A percentile compares a stretch with the other conserved stretches of the same genome.
Evolutionary conservation across 1,139 yeast genomes (phyloP).

Genomic region (Williopsis jadinii): DNA sequence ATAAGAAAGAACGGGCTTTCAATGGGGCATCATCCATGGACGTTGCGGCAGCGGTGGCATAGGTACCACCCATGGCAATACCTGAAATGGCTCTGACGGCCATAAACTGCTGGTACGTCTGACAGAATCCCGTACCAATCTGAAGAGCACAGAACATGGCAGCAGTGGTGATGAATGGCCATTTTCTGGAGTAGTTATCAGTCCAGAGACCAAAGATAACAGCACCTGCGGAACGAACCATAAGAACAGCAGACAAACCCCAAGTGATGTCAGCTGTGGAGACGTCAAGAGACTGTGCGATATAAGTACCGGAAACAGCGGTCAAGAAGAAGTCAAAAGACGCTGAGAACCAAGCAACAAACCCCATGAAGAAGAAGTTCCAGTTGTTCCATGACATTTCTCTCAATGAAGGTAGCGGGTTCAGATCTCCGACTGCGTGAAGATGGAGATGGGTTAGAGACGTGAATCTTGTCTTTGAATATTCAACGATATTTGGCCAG

Average conservation of each 20-base stretch:
- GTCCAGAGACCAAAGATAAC: constrained; percentile 46
- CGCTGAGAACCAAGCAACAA: constrained; percentile 46
- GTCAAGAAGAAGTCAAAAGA: constrained; percentile 50
- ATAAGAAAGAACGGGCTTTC: constrained; percentile 34
- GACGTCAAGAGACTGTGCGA: constrained; percentile 37
- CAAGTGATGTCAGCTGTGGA: constrained; percentile 41
- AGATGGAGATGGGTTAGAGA: constrained; percentile 23
- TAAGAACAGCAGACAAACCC: constrained; percentile 53
- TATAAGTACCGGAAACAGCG: constrained; percentile 36
- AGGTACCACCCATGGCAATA: constrained; percentile 46
- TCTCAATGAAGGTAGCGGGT: constrained; percentile 30
- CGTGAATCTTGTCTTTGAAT: constrained; percentile 23
- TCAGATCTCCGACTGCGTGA: constrained; percentile 19
- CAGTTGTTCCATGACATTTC: constrained; percentile 31
- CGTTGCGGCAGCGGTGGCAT: constrained; percentile 41
- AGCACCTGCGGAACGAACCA: constrained; percentile 57
- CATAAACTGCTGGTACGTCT: constrained; percentile 41
- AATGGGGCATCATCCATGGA: constrained; percentile 42
- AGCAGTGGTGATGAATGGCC: constrained; percentile 42
- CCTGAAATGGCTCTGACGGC: constrained; percentile 47
- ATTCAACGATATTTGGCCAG: constrained; percentile 16
- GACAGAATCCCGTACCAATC: constrained; percentile 47
- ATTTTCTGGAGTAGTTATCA: constrained; percentile 49
- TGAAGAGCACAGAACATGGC: constrained; percentile 39
- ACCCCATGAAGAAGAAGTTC: constrained; percentile 41